Evolutionary conservation across 495 filamentous ascomycete genomes (phyloP).

Genomic region (Talaromyces stipitatus): DNA sequence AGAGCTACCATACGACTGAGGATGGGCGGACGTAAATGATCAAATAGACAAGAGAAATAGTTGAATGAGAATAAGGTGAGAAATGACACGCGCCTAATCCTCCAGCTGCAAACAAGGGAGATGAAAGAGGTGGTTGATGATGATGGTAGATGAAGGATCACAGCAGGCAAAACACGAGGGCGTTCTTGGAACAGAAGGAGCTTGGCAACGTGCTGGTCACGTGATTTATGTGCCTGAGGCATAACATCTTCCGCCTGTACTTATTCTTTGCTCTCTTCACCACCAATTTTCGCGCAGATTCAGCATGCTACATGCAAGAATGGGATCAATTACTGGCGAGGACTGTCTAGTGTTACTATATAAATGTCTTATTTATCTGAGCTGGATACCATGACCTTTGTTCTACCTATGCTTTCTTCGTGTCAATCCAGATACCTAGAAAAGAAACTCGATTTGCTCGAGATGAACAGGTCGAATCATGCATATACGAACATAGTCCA

Average conservation of each 20-base stretch:
- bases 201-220: not conserved
- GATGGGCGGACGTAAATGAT: not conserved
- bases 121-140: not conserved
- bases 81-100: not conserved
- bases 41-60: not conserved
- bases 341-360: too few relatives aligned
- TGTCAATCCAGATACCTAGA: too few relatives aligned
- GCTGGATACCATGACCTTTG: too few relatives aligned
- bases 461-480: too few relatives aligned
- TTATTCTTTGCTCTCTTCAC: not conserved
- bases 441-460: too few relatives aligned
- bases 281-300: not conserved
- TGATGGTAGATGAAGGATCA: not conserved
- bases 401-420: too few relatives aligned
- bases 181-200: not conserved
- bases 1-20: conserved; percentile 5
- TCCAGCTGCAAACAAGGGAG: not conserved
- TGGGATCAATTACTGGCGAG: not conserved
- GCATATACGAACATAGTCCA: too few relatives aligned
- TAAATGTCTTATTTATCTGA: too few relatives aligned
- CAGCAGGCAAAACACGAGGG: not conserved
- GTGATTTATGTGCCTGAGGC: not conserved
- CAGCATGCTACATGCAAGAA: not conserved
- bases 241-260: not conserved
- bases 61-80: not conserved